Conservation (phyloP, 345 rosid species). For the Syzygium aqueum region DNA sequence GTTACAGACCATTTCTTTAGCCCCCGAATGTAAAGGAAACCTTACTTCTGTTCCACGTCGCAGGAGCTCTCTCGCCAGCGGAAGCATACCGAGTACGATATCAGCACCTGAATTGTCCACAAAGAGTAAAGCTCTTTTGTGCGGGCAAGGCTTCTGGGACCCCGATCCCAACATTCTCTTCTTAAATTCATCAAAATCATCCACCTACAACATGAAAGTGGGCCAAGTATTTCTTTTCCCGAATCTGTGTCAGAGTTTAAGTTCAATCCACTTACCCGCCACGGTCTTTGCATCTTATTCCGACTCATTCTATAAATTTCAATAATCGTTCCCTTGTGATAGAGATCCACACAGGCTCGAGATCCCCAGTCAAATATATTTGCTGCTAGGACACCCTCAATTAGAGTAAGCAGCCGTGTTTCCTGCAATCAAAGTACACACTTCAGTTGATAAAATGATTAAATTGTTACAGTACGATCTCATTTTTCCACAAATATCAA, state of each 20-base stretch:
- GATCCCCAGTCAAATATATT: conserved; percentile 99
- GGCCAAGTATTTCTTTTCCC: background rate
- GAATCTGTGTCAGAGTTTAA: background rate
- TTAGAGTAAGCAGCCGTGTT: conserved; percentile 73
- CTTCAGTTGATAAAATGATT: background rate
- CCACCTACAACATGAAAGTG: conserved; percentile 47
- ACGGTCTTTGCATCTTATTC: conserved; percentile 96
- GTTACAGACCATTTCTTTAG: background rate
- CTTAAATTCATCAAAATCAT: conserved; percentile 86
- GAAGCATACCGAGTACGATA: conserved; percentile 93
- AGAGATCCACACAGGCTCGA: conserved; percentile 96
- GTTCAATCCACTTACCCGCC: conserved; percentile 56
- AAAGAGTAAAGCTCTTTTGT: conserved; percentile 91
- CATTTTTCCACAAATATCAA: background rate
- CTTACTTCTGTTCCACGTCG: conserved; percentile 92
- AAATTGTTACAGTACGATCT: background rate
- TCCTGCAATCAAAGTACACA: conserved; percentile 41
- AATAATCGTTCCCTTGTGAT: conserved; percentile 95
- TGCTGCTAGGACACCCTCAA: conserved; percentile 98
- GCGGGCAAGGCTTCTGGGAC: conserved; percentile 52
- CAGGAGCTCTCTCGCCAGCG: conserved; percentile 89
- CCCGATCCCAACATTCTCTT: conserved; percentile 77
- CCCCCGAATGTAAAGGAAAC: conserved; percentile 1
- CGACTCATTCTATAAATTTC: conserved; percentile 99
- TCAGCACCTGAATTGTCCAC: conserved; percentile 99